Evolutionary conservation across 1,139 yeast species (phyloP), one percentile per base, ranked within the genome.

Genomic region (Nakaseomyces glabratus): DNA sequence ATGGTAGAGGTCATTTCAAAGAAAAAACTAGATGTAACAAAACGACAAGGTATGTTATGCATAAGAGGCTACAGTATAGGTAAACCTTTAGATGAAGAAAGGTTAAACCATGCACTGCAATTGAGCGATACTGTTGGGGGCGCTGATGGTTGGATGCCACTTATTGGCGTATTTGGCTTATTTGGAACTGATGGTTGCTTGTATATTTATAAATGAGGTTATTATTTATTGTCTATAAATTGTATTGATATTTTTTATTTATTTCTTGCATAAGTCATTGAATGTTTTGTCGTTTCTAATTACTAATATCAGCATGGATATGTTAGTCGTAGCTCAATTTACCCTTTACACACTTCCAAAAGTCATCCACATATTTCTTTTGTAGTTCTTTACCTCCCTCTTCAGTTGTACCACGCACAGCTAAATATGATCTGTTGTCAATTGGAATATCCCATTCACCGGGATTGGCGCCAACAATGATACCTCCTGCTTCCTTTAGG

Each of bases 181-280:
- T 78, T 79, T 69, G 90, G 86, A 8, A 63, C 58, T 30, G 93
- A 81, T 55, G 88, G 90, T 1, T 79, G 90, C 50, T 69, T 80
- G 45, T 81, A 55, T 36, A 40, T 49, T 18, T 55, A 47, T 32
- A 52, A 37, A 41, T 31, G 19, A 23, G 6, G 8, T 7, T 28
- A 20, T 19, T 19, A 13, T 22, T 15, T 24, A 24, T 21, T n/a
- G n/a, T n/a, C n/a, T n/a, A n/a, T n/a, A n/a, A n/a, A 28, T 13
- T 23, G 18, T 35, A 26, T 24, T 30, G 20, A 31, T 20, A 4
- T 13, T 12, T 19, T 19, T 17, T 18, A 18, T 21, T 17, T 22
- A 15, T n/a, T 20, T 12, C 9, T 14, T 15, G n/a, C 4, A 12
- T 8, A 10, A 12, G 15, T 24, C 15, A 12, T 24, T 5, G 17